Base-by-base conservation (phyloP, 345 rosid species). In the Murraya paniculata region DNA sequence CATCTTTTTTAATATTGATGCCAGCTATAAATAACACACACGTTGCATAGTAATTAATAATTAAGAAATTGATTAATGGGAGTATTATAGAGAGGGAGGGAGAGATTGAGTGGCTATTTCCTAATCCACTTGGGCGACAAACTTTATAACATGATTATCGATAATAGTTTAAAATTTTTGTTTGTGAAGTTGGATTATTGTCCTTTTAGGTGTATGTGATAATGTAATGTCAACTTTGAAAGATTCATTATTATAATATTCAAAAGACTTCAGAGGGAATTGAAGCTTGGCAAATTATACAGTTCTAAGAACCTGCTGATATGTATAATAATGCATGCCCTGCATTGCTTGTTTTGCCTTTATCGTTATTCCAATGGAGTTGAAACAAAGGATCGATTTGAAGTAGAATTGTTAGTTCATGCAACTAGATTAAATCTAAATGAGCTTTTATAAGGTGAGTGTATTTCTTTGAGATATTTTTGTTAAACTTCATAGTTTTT, bases 21-120 rank as follows among this genome's bases (percentile, higher is more conserved):
- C 77, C 89, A 87, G 87, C 88, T 81, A 53, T 53, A 82, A 85
- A 85, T 81, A 72, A 72, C 78, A 79, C 75, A 73, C 75, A 79
- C 78, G 82, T 39, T 71, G 38, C 76, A 70, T 78, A 69, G 41
- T 59, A 36, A 74, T 80, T 67, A 33, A 31, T 19, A 33, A n/a
- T 28, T 56, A 18, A 50, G 19, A 16, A 59, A 64, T 62, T 19
- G 62, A 70, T 13, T 28, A 67, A 69, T 77, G 64, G 80, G 64
- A 48, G 56, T 55, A 67, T 61, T 68, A 10, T 5, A n/a, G 8
- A 25, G 58, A 75, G 56, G 6, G n/a, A 38, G 70, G 73, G 56
- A 14, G 61, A 66, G 59, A 27, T 14, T 45, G 77, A 38, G 31
- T 41, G 65, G 71, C n/a, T 60, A 39, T 74, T 74, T 77, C 76